These are phyloP conservation scores for Phytophthora ramorum DNA, from an alignment of 352 stramenopile species.

Conservation along the genomic window DNA sequence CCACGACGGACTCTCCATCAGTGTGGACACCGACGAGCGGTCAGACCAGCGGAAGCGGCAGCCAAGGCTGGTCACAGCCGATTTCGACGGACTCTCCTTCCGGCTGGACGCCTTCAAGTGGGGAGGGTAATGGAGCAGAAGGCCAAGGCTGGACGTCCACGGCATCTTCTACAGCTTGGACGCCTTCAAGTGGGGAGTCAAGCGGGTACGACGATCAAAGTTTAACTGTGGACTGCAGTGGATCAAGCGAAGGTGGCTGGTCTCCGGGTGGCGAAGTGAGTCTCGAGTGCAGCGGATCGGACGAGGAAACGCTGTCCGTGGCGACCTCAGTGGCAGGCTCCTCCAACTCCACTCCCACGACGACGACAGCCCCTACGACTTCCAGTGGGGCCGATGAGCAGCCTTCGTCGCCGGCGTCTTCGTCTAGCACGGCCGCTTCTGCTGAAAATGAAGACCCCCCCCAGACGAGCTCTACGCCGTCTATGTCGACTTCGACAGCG, in stretches of 20 bases:
- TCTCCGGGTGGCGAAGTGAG: constrained; percentile 1
- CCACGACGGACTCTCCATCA: background rate
- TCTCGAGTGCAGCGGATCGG: constrained; percentile 33
- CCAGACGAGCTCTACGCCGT: background rate
- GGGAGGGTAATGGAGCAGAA: constrained; percentile 3
- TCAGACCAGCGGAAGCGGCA: background rate
- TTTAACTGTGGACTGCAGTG: constrained; percentile 15
- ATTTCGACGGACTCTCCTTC: constrained; percentile 9
- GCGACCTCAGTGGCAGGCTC: constrained; percentile 8
- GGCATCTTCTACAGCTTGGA: background rate
- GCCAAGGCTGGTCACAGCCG: background rate
- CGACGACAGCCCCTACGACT: constrained; percentile 4
- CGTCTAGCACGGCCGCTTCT: constrained; percentile 5
- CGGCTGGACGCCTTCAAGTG: background rate
- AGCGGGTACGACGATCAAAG: constrained; percentile 12
- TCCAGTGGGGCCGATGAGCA: constrained; percentile 10
- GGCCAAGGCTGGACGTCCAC: constrained; percentile 12
- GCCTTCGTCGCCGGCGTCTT: background rate
- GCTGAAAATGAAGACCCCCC: background rate
- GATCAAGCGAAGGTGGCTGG: constrained; percentile 5
- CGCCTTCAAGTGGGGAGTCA: constrained; percentile 2
- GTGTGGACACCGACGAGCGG: constrained; percentile 1
- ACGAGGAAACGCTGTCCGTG: constrained; percentile 13
- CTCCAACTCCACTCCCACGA: constrained; percentile 1
- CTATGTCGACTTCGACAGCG: background rate